A percentile compares a stretch with the other conserved stretches of the same genome.
Conservation (phyloP, 1,139 yeast genomes). For the Blastobotrys persicus region DNA sequence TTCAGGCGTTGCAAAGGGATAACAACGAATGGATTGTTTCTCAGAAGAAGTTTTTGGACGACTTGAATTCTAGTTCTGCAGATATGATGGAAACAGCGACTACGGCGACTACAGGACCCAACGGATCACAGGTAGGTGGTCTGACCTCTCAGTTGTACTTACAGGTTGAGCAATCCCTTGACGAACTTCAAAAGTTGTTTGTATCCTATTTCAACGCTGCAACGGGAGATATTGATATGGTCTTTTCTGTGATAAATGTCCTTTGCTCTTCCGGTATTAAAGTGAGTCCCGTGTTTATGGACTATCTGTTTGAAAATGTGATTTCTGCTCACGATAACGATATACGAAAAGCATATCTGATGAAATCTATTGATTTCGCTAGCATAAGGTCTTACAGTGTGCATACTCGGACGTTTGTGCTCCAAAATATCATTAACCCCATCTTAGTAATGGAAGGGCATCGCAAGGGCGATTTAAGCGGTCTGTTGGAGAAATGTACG, state of each 20-base stretch:
- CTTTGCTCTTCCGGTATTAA: constrained; percentile 43
- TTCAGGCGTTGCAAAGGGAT: constrained; percentile 50
- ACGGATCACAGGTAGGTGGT: constrained; percentile 34
- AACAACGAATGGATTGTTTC: constrained; percentile 62
- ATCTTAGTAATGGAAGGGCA: constrained; percentile 63
- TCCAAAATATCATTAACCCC: constrained; percentile 65
- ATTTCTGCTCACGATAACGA: constrained; percentile 51
- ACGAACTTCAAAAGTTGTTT: constrained; percentile 55
- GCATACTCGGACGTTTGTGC: constrained; percentile 59
- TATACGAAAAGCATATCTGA: constrained; percentile 51
- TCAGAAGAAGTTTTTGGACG: constrained; percentile 51
- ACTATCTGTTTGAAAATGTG: constrained; percentile 56
- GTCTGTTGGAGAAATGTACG: constrained; percentile 43
- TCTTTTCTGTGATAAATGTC: constrained; percentile 52
- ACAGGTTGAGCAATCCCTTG: constrained; percentile 71
- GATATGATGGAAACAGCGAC: constrained; percentile 48
- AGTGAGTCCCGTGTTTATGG: constrained; percentile 51
- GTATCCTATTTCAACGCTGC: constrained; percentile 46
- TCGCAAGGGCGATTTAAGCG: constrained; percentile 48
- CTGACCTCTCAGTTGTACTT: constrained; percentile 59
- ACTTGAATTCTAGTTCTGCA: constrained; percentile 44
- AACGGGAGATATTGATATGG: constrained; percentile 39
- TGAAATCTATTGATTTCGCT: constrained; percentile 51
- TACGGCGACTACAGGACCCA: constrained; percentile 29
- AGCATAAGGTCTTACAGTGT: constrained; percentile 30